Percentiles rank a stretch among this genome's conserved stretches.
Conservation (phyloP, 257 asterid genomes). For the Cynanchum wilfordii region DNA sequence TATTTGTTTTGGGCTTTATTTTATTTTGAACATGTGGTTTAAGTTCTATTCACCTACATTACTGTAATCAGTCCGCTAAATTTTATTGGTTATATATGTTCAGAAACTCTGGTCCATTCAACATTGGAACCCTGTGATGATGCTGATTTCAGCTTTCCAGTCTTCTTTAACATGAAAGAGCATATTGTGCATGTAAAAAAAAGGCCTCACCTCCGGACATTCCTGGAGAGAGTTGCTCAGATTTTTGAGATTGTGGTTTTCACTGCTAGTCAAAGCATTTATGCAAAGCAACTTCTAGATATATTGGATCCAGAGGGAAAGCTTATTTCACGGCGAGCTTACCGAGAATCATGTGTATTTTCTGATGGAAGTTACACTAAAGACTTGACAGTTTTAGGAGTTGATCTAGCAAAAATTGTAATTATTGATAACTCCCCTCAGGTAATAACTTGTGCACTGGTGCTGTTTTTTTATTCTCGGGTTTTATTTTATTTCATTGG, state of each 20-base stretch:
- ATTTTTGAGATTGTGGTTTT: conserved; percentile 82
- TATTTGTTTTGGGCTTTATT: background rate
- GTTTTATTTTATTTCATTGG: background rate
- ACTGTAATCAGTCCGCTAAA: background rate
- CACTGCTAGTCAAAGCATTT: conserved; percentile 98
- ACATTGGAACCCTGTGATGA: conserved; percentile 67
- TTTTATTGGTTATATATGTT: conserved; percentile 3
- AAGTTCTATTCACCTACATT: background rate
- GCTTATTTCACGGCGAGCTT: conserved; percentile 72
- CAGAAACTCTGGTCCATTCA: conserved; percentile 99
- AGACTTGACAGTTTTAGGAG: conserved; percentile 91
- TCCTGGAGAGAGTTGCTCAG: conserved; percentile 77
- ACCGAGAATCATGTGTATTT: conserved; percentile 89
- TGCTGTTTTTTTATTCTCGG: background rate
- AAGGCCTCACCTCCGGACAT: conserved; percentile 77
- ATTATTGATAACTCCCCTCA: conserved; percentile 93
- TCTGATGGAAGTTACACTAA: conserved; percentile 68
- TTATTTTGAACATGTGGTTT: background rate
- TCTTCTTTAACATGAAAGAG: conserved; percentile 82
- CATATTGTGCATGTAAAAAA: conserved; percentile 72
- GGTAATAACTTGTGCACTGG: conserved; percentile 36
- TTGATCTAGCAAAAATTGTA: conserved; percentile 85
- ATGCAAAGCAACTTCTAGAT: conserved; percentile 77
- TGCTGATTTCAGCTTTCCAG: conserved; percentile 88
- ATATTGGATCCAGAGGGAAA: conserved; percentile 87